Evolutionary conservation across 768 basidiomycete genomes (phyloP).

Genomic region (Auricularia sp.): DNA sequence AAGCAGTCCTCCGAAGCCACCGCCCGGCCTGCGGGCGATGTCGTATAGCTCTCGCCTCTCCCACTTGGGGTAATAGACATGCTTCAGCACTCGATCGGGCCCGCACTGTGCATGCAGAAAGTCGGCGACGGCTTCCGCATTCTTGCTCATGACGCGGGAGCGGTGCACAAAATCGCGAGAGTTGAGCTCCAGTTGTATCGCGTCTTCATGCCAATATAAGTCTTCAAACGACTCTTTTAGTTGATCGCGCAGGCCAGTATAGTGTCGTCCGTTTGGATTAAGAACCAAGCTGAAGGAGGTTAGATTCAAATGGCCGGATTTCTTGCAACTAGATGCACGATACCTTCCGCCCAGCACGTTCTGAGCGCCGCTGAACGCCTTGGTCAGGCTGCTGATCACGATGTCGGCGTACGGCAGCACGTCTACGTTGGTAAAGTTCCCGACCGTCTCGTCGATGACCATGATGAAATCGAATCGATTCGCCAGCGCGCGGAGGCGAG

Average conservation of each 20-base stretch:
- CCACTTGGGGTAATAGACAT: constrained; percentile 40
- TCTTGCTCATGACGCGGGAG: constrained; percentile 33
- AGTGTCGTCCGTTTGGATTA: constrained; percentile 33
- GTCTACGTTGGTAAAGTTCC: constrained; percentile 43
- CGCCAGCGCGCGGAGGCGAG: constrained; percentile 31
- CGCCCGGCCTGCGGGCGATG: constrained; percentile 13
- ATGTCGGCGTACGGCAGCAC: constrained; percentile 37
- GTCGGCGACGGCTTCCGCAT: constrained; percentile 37
- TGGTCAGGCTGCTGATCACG: constrained; percentile 41
- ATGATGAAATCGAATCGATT: constrained; percentile 39
- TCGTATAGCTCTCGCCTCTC: constrained; percentile 33
- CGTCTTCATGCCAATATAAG: constrained; percentile 38
- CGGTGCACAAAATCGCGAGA: constrained; percentile 39
- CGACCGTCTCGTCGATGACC: constrained; percentile 46
- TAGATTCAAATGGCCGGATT: not conserved
- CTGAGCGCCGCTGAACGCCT: constrained; percentile 43
- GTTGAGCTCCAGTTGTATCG: constrained; percentile 45
- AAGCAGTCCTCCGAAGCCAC: constrained; percentile 35
- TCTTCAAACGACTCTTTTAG: constrained; percentile 34
- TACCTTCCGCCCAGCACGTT: constrained; percentile 51
- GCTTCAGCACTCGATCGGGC: constrained; percentile 24
- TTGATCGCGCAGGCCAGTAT: constrained; percentile 26
- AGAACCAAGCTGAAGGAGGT: constrained; percentile 32
- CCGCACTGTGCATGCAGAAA: constrained; percentile 25
- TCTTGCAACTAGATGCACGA: not conserved